These are phyloP conservation scores for Oehlia diaphana DNA, from an alignment of 192 early-diverging fungal genomes.

Conservation along the genomic window DNA sequence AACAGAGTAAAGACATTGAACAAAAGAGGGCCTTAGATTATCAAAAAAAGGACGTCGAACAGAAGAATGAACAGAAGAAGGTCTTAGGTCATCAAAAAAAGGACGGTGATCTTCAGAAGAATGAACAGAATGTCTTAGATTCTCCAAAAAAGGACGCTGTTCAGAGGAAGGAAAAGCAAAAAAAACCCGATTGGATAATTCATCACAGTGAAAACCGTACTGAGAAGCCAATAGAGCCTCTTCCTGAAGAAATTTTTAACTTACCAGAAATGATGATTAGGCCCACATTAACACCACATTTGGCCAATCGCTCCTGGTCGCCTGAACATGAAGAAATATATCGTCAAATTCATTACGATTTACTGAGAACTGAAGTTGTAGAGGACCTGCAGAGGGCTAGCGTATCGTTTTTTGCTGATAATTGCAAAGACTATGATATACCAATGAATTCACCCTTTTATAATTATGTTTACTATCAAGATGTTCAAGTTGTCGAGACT, in stretches of 20 bases:
- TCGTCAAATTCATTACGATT: constrained; percentile 13
- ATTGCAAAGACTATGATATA: neutral
- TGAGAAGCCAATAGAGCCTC: neutral
- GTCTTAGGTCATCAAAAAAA: no score
- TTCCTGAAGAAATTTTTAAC: neutral
- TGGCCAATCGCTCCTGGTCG: neutral
- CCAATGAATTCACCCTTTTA: neutral
- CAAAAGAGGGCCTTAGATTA: no score
- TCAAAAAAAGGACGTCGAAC: no score
- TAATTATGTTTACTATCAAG: neutral
- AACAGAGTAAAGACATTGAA: no score
- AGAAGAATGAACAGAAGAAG: no score
- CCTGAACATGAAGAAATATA: neutral
- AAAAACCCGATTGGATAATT: neutral
- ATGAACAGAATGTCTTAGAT: no score
- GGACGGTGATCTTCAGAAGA: no score
- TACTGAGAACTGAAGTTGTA: constrained; percentile 18
- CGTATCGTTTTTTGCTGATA: neutral
- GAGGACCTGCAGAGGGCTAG: constrained; percentile 16
- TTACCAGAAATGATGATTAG: neutral
- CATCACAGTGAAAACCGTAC: neutral
- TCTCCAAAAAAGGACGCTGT: no score
- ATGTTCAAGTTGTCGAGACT: constrained; percentile 1
- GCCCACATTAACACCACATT: neutral
- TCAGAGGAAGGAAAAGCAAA: neutral